Conservation (phyloP, 345 rosid genomes). For the Populus tremula region DNA sequence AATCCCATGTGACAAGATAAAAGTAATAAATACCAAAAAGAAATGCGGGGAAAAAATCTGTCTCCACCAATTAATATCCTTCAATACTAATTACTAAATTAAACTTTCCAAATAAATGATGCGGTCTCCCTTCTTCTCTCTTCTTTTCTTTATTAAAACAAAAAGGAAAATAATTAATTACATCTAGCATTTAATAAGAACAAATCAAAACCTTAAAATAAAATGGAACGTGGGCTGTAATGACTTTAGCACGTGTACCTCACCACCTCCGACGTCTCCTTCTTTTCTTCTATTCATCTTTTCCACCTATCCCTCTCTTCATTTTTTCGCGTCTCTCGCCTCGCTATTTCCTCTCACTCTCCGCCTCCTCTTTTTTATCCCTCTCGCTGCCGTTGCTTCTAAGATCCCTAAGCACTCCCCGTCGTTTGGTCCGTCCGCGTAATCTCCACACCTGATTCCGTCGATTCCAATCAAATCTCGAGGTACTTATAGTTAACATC, state of each 20-base stretch:
- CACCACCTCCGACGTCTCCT: neutral
- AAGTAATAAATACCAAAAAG: neutral
- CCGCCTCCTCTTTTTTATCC: slow-evolving; percentile 1
- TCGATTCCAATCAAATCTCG: neutral
- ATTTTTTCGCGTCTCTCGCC: neutral
- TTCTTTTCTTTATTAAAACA: neutral
- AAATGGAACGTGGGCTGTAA: neutral
- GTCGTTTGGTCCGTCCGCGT: neutral
- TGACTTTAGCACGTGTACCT: slow-evolving; percentile 10
- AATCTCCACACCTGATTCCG: neutral
- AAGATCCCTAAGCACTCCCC: neutral
- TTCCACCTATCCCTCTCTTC: neutral
- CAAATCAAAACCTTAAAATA: neutral
- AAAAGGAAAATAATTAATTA: neutral
- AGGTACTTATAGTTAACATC: neutral
- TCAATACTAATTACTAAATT: neutral
- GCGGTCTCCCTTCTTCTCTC: neutral
- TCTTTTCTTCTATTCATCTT: slow-evolving; percentile 2
- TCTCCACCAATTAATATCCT: neutral
- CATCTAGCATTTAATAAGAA: neutral
- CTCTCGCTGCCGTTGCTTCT: neutral
- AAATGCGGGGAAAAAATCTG: neutral
- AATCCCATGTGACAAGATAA: neutral
- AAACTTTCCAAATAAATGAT: neutral
- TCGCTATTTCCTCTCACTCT: neutral